Evolutionary conservation across 164 flowering plant species (phyloP).

Genomic region (Tinospora cordifolia): DNA sequence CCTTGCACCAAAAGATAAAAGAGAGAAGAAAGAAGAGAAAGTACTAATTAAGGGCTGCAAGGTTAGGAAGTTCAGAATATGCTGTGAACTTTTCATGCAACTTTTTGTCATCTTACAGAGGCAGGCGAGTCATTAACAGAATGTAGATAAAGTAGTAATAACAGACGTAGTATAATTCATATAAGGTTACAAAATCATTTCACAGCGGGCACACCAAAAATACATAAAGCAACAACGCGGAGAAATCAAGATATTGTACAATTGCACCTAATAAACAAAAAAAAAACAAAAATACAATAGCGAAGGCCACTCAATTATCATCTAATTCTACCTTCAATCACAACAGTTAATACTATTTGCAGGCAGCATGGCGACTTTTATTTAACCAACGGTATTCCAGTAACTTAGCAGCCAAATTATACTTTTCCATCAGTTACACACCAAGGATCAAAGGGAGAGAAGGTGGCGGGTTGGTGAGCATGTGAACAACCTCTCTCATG

Average conservation of each 20-base stretch:
- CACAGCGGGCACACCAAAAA: not conserved
- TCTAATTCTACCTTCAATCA: not conserved
- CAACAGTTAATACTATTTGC: not conserved
- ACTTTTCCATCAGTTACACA: not conserved
- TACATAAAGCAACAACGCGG: not conserved
- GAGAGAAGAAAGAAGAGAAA: too few relatives aligned
- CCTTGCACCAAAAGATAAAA: too few relatives aligned
- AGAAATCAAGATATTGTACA: not conserved
- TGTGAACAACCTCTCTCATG: constrained; percentile 84
- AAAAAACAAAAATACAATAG: not conserved
- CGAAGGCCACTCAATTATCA: not conserved
- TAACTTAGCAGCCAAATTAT: not conserved
- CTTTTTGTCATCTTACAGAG: too few relatives aligned
- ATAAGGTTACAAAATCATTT: not conserved
- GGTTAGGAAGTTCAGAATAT: too few relatives aligned
- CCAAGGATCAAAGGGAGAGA: constrained; percentile 8
- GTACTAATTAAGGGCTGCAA: too few relatives aligned
- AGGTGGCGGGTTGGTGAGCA: constrained; percentile 63
- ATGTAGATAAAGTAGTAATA: too few relatives aligned
- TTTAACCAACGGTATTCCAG: not conserved
- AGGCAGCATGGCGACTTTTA: not conserved
- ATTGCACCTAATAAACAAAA: constrained; percentile 6
- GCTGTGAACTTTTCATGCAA: too few relatives aligned
- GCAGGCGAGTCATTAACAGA: too few relatives aligned
- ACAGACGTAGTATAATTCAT: too few relatives aligned